These are phyloP conservation scores for Furcasterigmium sp. DNA, from an alignment of 2,329 filamentous ascomycete genomes.

Conservation along the genomic window DNA sequence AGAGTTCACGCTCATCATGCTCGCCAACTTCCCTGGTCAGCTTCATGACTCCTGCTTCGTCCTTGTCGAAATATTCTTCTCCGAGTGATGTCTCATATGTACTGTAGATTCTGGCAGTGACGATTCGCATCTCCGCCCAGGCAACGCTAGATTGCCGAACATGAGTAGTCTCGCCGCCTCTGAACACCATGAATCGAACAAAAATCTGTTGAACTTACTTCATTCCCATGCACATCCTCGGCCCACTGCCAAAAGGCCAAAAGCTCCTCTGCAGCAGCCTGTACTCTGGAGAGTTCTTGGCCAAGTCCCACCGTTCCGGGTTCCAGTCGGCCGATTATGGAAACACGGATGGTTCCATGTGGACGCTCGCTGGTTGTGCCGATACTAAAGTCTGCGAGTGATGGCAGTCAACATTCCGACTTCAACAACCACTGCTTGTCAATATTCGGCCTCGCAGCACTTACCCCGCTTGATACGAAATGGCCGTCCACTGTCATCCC, in stretches of 20 bases:
- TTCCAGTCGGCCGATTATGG: background rate
- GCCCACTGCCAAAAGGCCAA: background rate
- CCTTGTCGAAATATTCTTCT: background rate
- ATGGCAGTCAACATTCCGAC: background rate
- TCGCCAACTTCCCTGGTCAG: background rate
- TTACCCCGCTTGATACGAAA: background rate
- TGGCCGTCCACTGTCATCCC: background rate
- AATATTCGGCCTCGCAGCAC: background rate
- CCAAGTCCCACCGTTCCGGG: background rate
- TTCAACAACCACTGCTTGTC: background rate
- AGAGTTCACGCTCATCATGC: background rate
- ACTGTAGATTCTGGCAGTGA: background rate
- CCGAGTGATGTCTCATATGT: background rate
- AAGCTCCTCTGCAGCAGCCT: background rate
- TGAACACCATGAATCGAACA: too few relatives aligned
- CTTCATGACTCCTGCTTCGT: background rate
- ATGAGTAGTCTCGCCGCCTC: background rate
- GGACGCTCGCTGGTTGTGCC: background rate
- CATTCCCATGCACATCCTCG: conserved; percentile 1
- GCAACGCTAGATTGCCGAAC: background rate
- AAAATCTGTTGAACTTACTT: background rate
- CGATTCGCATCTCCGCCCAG: background rate
- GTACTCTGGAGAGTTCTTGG: background rate
- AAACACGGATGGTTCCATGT: background rate
- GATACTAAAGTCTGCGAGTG: background rate